Evolutionary conservation across 2,329 filamentous ascomycete genomes (phyloP).

Genomic region (Nakataea oryzae): DNA sequence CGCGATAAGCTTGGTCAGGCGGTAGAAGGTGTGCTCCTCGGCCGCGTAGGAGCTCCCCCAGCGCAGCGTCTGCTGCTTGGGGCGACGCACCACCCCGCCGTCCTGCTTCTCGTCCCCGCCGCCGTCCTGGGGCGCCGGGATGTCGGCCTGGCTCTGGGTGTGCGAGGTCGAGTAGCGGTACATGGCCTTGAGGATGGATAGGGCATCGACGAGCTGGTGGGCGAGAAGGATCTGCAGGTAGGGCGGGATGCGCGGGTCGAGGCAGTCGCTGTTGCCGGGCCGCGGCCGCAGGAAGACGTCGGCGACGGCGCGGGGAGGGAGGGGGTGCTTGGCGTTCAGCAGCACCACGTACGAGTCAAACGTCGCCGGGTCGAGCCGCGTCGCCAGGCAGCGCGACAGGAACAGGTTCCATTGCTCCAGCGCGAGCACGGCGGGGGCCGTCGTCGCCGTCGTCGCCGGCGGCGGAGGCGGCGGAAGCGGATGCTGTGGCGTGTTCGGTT

Average conservation of each 20-base stretch:
- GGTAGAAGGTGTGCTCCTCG: slow-evolving; percentile 89
- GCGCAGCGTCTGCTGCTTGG: slow-evolving; percentile 16
- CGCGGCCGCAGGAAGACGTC: slow-evolving; percentile 49
- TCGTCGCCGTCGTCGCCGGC: background rate
- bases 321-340: slow-evolving; percentile 38
- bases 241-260: slow-evolving; percentile 48
- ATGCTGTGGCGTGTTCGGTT: background rate
- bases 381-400: slow-evolving; percentile 35
- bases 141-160: slow-evolving; percentile 14
- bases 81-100: slow-evolving; percentile 6
- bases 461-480: background rate
- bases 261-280: slow-evolving; percentile 31
- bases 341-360: slow-evolving; percentile 42
- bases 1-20: slow-evolving; percentile 79
- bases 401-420: slow-evolving; percentile 38
- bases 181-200: slow-evolving; percentile 43
- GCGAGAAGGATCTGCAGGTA: slow-evolving; percentile 47
- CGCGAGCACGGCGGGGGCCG: slow-evolving; percentile 6
- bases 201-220: slow-evolving; percentile 39
- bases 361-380: slow-evolving; percentile 39
- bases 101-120: slow-evolving; percentile 8
- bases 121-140: background rate
- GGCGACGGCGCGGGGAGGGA: slow-evolving; percentile 40
- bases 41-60: slow-evolving; percentile 50
- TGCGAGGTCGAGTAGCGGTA: slow-evolving; percentile 48